Base-by-base conservation (phyloP, 176 grass and related monocot species). In the Juncus effusus region DNA sequence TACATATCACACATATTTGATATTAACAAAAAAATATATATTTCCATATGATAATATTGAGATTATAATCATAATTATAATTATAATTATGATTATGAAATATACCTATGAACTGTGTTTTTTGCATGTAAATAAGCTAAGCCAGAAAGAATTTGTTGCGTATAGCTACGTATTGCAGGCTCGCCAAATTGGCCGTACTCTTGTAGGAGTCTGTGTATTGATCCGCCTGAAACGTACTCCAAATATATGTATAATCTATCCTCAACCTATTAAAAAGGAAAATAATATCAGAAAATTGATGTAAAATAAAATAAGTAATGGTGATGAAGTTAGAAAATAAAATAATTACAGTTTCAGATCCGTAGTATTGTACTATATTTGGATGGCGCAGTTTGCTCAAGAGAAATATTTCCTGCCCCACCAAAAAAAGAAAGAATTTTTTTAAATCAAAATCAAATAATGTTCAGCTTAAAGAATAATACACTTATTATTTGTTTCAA, bases 21-120 rank as follows among this genome's bases (percentile, higher is more conserved):
- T 2, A 61, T 65, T 59, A 73, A 11, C 37, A 28, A 28, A 28
- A 28, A 28, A 28, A 28, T n/a, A 50, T 83, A 73, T 40, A 69
- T 60, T 40, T 80, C 19, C 19, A 28, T 28, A 28, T 28, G 19
- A 28, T 28, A 28, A 28, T 28, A 28, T 28, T 28, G 19, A 28
- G 19, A 28, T 28, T 28, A 28, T 28, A 28, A 28, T 28, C 19
- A 28, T 28, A 28, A 28, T 28, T 28, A 28, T 28, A 28, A 28
- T 28, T 28, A 28, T 61, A 72, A 52, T 15, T 78, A 76, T 35
- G 19, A 28, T 52, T 60, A 66, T 52, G 63, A 40, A 16, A 58
- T 92, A 99, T 92, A 99, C 94, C 94, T 89, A 76, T 99, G 94
- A 61, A 93, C 94, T 7, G 83, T 99, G 78, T 99, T 87, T 67